Base-by-base conservation (phyloP, 257 asterid species). In the Agastache rugosa region DNA sequence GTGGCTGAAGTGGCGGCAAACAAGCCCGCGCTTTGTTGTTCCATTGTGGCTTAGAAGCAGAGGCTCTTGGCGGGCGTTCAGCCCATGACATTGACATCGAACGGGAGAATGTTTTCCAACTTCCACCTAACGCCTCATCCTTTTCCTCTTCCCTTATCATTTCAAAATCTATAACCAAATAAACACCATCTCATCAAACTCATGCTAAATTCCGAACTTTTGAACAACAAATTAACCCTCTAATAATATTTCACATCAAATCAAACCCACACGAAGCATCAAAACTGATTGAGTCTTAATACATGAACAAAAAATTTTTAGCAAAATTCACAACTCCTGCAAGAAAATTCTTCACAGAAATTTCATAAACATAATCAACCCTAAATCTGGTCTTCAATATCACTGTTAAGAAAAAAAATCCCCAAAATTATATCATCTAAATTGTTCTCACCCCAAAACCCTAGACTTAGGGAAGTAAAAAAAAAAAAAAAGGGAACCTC, bases 1-100 rank as follows among this genome's bases (percentile, higher is more conserved):
- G 95, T 23, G 97, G 99, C 81, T 91, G 98, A 75, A 94, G 97
- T 6, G 99, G 98, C 0, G 97, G 97, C 86, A 94, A 86, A 78
- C 95, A 90, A 9, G 96, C 98, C 67, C 98, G 79, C 0, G 92
- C 97, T 73, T 90, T 94, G 81, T 90, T 90, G 81, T 89, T 92
- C 96, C 95, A 90, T 71, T 87, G 91, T 14, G 97, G 89, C 75
- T 83, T 92, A 4, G 87, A 47, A 72, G 58, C 73, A 17, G 92
- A 72, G 72, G 86, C 87, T 48, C 85, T 77, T 34, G 93, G 92
- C 48, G 96, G 88, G 6, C 95, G 80, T 37, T 85, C 97, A 17
- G 84, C 81, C 96, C 95, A 93, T 23, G 98, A 89, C 16, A 83
- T 85, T 20, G 97, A 93, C 81, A 39, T 39, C n/a, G 97, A 91